Evolutionary conservation across 73 alveolate species (phyloP), one percentile per base, ranked within the genome.

Genomic region (Uronychia setigera): DNA sequence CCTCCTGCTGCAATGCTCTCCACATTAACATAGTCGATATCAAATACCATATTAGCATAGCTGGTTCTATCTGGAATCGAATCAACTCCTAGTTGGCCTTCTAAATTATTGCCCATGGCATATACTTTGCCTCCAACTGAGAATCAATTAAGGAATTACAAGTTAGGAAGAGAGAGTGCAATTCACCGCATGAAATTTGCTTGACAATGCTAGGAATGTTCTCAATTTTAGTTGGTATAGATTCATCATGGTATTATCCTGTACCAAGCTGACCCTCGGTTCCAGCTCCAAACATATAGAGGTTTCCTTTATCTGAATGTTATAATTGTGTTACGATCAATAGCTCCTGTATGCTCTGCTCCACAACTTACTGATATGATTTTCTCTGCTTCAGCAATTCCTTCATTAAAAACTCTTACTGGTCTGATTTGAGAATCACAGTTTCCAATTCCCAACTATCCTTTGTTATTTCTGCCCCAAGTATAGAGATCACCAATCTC

Each of bases 81-180:
- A 19, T 94, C 96, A 11, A 86, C 35, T 32, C 98, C 98, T 9
- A 94, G 90, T 82, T 94, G 83, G 1, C 98, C 98, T 11, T 88
- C 80, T 1, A 32, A 60, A 78, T 94, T 94, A 28, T 74, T 60
- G 28, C 98, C 98, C 97, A 92, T 92, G 13, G 96, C 29, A 33
- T 92, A 94, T 1, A 94, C 87, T 31, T 80, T 59, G 13, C 90
- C 84, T 57, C 84, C 31, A 9, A 80, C 81, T 1, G 96, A 84
- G 74, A n/a, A 34, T 84, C n/a, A n/a, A n/a, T n/a, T n/a, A n/a
- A n/a, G n/a, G n/a, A n/a, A n/a, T n/a, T n/a, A n/a, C n/a, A n/a
- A 19, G 92, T 79, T 26, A 92, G 76, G 46, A 94, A 85, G 26
- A 86, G 87, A n/a, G 95, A 34, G 83, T 91, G 96, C 60, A 74